Conservation (phyloP, 805 yeast species). For the Saccharomyces cerevisiae region DNA sequence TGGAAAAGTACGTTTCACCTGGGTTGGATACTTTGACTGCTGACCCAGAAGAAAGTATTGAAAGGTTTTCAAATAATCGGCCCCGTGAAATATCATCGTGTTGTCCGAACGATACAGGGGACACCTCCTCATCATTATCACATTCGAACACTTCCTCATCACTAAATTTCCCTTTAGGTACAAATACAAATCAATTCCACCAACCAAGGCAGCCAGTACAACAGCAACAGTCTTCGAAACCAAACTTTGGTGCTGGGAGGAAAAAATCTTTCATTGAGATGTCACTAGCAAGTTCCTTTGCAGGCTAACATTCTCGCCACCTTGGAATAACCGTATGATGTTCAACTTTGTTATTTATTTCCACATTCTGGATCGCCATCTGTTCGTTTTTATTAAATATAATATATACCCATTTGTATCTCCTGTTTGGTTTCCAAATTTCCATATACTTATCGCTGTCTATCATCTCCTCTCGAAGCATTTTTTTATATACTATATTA, state of each 20-base stretch:
- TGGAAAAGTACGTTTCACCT: constrained; percentile 24
- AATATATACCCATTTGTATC: not conserved
- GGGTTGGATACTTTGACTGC: constrained; percentile 21
- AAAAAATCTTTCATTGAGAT: constrained; percentile 18
- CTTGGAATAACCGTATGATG: not conserved
- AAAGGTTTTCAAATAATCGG: not conserved
- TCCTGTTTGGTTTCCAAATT: not conserved
- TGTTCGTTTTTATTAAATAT: not conserved
- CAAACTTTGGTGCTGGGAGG: constrained; percentile 4
- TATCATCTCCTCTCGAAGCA: not conserved
- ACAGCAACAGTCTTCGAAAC: not conserved
- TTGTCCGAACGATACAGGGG: not conserved
- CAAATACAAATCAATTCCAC: not conserved
- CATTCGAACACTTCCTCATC: not conserved
- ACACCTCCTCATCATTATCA: not conserved
- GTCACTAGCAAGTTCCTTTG: constrained; percentile 16
- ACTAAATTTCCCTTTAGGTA: not conserved
- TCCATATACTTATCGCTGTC: not conserved
- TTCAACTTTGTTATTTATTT: not conserved
- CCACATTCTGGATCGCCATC: not conserved
- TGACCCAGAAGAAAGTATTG: not conserved
- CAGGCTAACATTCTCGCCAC: not conserved
- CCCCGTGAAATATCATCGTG: not conserved
- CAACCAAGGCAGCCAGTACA: not conserved
- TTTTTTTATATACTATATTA: not conserved